Conservation (phyloP, 345 rosid species). For the Gossypium bickii region DNA sequence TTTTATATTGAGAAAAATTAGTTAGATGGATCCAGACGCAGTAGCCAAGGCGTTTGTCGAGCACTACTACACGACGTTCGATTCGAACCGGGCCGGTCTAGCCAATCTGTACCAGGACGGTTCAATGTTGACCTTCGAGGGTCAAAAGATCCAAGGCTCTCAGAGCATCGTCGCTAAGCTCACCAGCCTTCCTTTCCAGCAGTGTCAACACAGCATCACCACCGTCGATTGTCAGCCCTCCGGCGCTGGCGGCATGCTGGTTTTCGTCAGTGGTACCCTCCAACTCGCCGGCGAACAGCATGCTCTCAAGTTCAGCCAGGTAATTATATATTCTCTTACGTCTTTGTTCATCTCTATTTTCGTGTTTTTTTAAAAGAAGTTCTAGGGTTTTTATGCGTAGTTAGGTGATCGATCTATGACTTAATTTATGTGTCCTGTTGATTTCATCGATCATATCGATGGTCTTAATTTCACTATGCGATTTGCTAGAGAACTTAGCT, state of each 20-base stretch:
- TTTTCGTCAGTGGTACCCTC: slow-evolving; percentile 85
- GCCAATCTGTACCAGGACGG: slow-evolving; percentile 72
- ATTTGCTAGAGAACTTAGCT: neutral
- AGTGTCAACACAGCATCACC: slow-evolving; percentile 77
- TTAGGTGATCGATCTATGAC: slow-evolving; percentile 3
- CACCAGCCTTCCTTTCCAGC: slow-evolving; percentile 75
- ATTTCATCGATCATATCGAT: neutral
- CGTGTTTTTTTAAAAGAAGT: neutral
- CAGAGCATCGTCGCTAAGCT: slow-evolving; percentile 79
- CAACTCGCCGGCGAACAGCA: slow-evolving; percentile 88
- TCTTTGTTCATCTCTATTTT: neutral
- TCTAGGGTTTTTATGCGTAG: slow-evolving; percentile 7
- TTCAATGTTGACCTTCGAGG: slow-evolving; percentile 91
- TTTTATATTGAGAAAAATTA: neutral
- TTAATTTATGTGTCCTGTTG: neutral
- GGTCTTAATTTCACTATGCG: slow-evolving; percentile 2
- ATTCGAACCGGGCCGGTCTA: slow-evolving; percentile 54
- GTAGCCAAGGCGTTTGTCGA: slow-evolving; percentile 82
- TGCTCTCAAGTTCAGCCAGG: slow-evolving; percentile 96
- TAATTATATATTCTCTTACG: slow-evolving; percentile 12
- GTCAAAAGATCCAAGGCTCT: slow-evolving; percentile 82
- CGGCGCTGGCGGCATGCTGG: slow-evolving; percentile 82
- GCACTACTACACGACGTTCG: slow-evolving; percentile 84
- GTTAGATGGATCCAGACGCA: slow-evolving; percentile 72
- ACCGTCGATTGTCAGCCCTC: slow-evolving; percentile 96